A percentile compares a stretch with the other conserved stretches of the same genome.
Evolutionary conservation across 2,329 filamentous ascomycete genomes (phyloP).

Genomic region (Epichloe hybrida): DNA sequence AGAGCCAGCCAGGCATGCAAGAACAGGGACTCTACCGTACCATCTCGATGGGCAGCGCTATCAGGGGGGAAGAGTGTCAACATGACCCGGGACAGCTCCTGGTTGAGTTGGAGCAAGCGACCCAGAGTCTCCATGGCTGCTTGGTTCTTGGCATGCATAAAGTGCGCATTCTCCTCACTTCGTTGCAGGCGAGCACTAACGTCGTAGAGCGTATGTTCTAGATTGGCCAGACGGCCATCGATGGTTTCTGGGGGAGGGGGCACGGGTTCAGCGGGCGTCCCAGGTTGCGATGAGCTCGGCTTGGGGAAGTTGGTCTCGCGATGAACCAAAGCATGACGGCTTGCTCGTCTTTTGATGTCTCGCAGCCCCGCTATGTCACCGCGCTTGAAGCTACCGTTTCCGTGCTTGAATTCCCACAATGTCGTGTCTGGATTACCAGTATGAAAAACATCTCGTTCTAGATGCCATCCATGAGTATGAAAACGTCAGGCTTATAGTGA

Average conservation of each 20-base stretch:
- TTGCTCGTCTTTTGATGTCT: conserved; percentile 91
- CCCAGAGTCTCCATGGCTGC: conserved; percentile 67
- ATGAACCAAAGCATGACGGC: conserved; percentile 83
- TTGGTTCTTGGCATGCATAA: conserved; percentile 70
- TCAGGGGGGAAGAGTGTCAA: conserved; percentile 63
- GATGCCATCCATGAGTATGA: background rate
- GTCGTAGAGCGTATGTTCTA: conserved; percentile 78
- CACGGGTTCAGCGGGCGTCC: conserved; percentile 72
- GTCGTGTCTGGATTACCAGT: conserved; percentile 86
- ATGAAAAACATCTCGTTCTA: conserved; percentile 97
- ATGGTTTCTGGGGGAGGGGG: conserved; percentile 54
- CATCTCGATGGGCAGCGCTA: conserved; percentile 65
- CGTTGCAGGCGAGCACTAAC: conserved; percentile 62
- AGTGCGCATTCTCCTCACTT: conserved; percentile 70
- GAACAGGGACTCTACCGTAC: conserved; percentile 36
- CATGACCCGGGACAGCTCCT: conserved; percentile 67
- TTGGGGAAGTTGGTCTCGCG: conserved; percentile 78
- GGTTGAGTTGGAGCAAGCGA: conserved; percentile 61
- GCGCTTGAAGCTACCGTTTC: conserved; percentile 91
- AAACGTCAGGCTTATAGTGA: background rate
- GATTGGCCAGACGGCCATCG: conserved; percentile 57
- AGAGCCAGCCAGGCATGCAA: conserved; percentile 1
- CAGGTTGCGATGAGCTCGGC: conserved; percentile 60
- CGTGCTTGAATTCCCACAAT: conserved; percentile 98
- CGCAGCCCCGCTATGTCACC: conserved; percentile 82